Conservation (phyloP, 768 basidiomycete species). For the Termitomyces sp. region DNA sequence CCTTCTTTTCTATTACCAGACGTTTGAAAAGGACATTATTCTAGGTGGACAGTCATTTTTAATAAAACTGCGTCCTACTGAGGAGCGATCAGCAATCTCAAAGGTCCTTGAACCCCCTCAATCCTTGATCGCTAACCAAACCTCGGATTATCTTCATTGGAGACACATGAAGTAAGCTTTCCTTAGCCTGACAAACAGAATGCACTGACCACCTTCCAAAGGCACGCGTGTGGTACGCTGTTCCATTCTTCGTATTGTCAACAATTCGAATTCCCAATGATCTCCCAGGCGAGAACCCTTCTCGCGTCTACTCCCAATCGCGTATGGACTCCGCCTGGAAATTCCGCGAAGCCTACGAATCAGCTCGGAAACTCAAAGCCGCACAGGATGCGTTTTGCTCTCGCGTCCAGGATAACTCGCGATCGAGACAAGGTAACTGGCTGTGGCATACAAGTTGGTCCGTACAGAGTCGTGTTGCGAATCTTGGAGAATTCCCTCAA, state of each 20-base stretch:
- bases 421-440: not conserved
- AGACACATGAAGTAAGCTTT: slow-evolving; percentile 67
- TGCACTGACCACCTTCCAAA: slow-evolving; percentile 15
- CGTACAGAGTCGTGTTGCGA: slow-evolving; percentile 1
- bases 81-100: slow-evolving; percentile 61
- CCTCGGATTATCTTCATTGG: slow-evolving; percentile 43
- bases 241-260: slow-evolving; percentile 3
- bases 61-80: slow-evolving; percentile 70
- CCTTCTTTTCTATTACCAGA: not conserved
- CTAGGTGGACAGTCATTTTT: slow-evolving; percentile 74
- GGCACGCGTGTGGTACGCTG: slow-evolving; percentile 57
- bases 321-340: slow-evolving; percentile 65
- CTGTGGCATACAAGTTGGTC: slow-evolving; percentile 4
- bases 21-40: not conserved
- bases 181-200: not conserved
- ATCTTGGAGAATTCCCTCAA: slow-evolving; percentile 52
- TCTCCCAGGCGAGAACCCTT: slow-evolving; percentile 53
- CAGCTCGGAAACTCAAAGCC: slow-evolving; percentile 59
- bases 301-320: slow-evolving; percentile 35
- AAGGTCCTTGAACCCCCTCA: slow-evolving; percentile 74
- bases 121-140: slow-evolving; percentile 35
- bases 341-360: slow-evolving; percentile 68
- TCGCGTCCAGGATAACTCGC: slow-evolving; percentile 31
- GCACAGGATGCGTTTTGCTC: slow-evolving; percentile 65
- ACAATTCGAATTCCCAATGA: not conserved